phyloP scores from a whole-genome alignment of 2,329 filamentous ascomycete species.

The Eutypella sp. region DNA sequence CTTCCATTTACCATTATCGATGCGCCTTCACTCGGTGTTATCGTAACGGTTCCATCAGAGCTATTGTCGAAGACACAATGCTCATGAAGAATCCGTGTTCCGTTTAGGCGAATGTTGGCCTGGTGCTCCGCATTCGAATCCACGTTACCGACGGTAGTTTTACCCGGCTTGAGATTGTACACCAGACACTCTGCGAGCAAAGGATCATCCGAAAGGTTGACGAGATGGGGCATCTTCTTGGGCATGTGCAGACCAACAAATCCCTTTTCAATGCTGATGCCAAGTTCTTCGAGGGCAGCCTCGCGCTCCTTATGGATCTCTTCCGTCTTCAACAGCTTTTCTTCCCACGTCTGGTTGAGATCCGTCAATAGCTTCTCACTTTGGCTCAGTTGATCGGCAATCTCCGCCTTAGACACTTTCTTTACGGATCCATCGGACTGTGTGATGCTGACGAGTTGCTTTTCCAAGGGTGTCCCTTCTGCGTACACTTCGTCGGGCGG shows the following conservation, averaged over 20 bases:
- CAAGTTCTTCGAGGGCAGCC: conserved; percentile 88
- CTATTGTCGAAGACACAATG: conserved; percentile 91
- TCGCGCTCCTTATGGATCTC: conserved; percentile 97
- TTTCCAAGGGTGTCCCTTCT: conserved; percentile 84
- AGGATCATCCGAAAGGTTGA: conserved; percentile 94
- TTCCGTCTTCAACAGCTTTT: conserved; percentile 92
- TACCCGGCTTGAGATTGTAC: conserved; percentile 95
- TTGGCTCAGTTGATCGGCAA: conserved; percentile 91
- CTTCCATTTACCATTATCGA: conserved; percentile 98
- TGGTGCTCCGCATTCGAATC: conserved; percentile 71
- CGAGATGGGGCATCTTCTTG: conserved; percentile 98
- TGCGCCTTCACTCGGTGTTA: conserved; percentile 84
- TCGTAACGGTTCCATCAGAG: conserved; percentile 83
- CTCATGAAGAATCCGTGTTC: conserved; percentile 84
- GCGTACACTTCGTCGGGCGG: conserved; percentile 80
- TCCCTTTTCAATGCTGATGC: conserved; percentile 98
- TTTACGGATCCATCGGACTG: conserved; percentile 80
- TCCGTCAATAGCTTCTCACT: conserved; percentile 95
- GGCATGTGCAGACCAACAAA: conserved; percentile 93
- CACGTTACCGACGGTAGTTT: conserved; percentile 89
- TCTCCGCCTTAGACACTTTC: conserved; percentile 97
- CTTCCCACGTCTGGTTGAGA: conserved; percentile 97
- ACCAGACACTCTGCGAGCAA: conserved; percentile 92
- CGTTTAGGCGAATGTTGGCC: conserved; percentile 89
- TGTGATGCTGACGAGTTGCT: conserved; percentile 95